A percentile compares a stretch with the other conserved stretches of the same genome.
Evolutionary conservation across 768 basidiomycete species (phyloP).

Genomic region (Termitomyces sp.): DNA sequence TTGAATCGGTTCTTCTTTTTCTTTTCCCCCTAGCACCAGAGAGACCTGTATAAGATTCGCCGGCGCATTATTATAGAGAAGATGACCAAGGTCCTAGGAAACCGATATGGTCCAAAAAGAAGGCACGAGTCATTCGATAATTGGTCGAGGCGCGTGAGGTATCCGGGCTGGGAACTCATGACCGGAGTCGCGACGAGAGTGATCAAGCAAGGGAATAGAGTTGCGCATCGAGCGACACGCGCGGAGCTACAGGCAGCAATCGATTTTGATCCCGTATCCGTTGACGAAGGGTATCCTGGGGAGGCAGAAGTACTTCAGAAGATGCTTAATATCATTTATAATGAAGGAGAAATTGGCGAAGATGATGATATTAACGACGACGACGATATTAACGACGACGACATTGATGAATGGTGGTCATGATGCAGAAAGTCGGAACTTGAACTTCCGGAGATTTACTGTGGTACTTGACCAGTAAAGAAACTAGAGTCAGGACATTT

Average conservation of each 20-base stretch:
- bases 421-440: neutral
- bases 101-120: neutral
- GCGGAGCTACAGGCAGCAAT: neutral
- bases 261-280: too few species aligned
- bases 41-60: neutral
- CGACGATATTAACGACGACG: neutral
- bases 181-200: neutral
- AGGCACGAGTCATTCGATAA: neutral
- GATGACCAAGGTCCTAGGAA: neutral
- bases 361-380: neutral
- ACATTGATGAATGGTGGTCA: neutral
- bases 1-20: neutral
- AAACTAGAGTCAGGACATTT: neutral
- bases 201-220: neutral
- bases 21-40: neutral
- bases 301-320: neutral
- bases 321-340: neutral
- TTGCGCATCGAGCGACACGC: neutral
- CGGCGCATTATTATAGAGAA: neutral
- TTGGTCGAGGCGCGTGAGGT: neutral
- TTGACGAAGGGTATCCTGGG: neutral
- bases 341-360: neutral
- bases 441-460: neutral
- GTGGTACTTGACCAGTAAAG: neutral
- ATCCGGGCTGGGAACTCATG: neutral